Base-by-base conservation (phyloP, 2,329 filamentous ascomycete species). In the Dactylella cylindrospora region DNA sequence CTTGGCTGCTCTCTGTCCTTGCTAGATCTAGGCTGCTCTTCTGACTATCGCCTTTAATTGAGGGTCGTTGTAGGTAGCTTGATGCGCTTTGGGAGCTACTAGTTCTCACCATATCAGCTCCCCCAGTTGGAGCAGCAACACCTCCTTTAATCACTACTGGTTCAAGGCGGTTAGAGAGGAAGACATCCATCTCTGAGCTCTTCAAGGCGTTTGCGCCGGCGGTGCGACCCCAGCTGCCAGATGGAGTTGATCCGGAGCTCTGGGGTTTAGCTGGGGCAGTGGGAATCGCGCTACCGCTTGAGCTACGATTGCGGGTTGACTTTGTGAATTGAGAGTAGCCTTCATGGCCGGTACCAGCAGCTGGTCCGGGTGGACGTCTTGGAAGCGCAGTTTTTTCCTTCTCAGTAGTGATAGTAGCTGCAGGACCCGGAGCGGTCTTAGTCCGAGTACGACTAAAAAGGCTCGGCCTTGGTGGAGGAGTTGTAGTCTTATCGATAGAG, bases 271-370 rank as follows among this genome's bases (percentile, higher is more conserved):
- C n/a, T 23, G 55, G 55, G 2, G 36, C 47, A 4, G 55, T 49
- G 22, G 55, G 55, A 19, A 61, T 61, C 9, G 55, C 52, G 17
- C 47, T 46, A 17, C 47, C 50, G 33, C 55, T 61, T 22, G 55
- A 61, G 29, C 55, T 61, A 26, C 55, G 39, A 9, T 40, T 61
- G 15, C 55, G 55, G 23, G 32, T 22, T 22, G 55, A 13, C 25
- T 53, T 61, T 3, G 19, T 44, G 26, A 61, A 61, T 29, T 61
- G 54, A 19, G 46, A 32, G 12, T 91, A 90, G 1, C 86, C 86
- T 74, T 97, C 91, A 69, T 97, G 90, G 0, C 91, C 91, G 29
- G 91, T 97, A n/a, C 91, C 91, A 32, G 91, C 91, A 12, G 80
- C 82, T 17, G 91, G 91, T 0, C 91, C 90, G n/a, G 47, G 54